Conservation (phyloP, 768 basidiomycete genomes). For the Suillus weaverae region DNA sequence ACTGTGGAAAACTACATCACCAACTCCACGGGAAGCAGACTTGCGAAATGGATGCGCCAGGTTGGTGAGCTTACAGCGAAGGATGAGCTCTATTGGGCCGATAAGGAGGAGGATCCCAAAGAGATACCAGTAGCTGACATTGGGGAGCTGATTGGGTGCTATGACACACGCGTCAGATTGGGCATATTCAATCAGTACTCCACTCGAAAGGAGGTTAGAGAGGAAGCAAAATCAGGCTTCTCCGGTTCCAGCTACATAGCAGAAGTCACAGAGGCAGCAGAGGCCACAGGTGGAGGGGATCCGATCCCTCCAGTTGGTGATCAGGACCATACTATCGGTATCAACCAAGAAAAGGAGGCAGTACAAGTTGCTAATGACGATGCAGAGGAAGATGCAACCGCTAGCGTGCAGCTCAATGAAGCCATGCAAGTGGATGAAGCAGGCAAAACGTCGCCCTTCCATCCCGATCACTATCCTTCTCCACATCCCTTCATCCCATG, state of each 20-base stretch:
- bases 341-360: neutral
- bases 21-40: slow-evolving; percentile 21
- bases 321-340: neutral
- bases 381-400: neutral
- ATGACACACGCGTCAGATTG: slow-evolving; percentile 11
- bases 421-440: neutral
- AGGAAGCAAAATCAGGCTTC: neutral
- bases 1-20: slow-evolving; percentile 5
- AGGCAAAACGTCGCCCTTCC: slow-evolving; percentile 22
- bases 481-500: slow-evolving; percentile 46
- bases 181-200: neutral
- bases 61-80: slow-evolving; percentile 18
- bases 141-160: slow-evolving; percentile 13
- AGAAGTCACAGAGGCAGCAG: neutral
- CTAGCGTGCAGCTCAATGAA: neutral
- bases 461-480: slow-evolving; percentile 36
- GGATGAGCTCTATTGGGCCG: slow-evolving; percentile 23
- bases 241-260: neutral
- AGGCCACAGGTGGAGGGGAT: neutral
- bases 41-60: slow-evolving; percentile 13
- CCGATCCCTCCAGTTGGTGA: neutral
- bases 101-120: slow-evolving; percentile 24
- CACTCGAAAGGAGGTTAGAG: slow-evolving; percentile 2
- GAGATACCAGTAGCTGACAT: slow-evolving; percentile 18
- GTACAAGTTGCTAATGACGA: neutral